These are phyloP conservation scores for Botryotinia narcissicola DNA, from an alignment of 2,329 filamentous ascomycete genomes.

Conservation along the genomic window DNA sequence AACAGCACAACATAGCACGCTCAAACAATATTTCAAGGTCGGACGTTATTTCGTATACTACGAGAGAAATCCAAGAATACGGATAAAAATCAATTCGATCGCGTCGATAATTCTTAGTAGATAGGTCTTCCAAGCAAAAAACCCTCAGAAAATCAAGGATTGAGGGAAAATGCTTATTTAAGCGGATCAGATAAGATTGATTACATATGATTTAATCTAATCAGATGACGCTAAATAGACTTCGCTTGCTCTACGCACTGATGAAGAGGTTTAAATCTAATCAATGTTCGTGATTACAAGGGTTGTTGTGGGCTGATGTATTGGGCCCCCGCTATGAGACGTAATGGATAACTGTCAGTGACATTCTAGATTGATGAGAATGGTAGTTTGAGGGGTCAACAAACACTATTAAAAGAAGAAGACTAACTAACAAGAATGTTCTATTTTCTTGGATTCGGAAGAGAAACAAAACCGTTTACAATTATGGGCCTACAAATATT, in stretches of 20 bases:
- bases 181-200: constrained; percentile 18
- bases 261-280: background rate
- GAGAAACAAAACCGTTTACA: no score
- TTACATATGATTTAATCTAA: constrained; percentile 6
- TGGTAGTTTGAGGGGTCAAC: background rate
- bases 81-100: background rate
- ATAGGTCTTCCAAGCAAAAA: background rate
- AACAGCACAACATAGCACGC: background rate
- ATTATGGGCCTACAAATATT: background rate
- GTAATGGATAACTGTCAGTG: background rate
- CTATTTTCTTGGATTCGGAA: background rate
- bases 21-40: constrained; percentile 4
- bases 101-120: background rate
- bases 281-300: background rate
- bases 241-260: constrained; percentile 1
- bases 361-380: background rate
- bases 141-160: background rate
- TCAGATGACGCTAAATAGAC: constrained; percentile 11
- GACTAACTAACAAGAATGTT: background rate
- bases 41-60: background rate
- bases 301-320: no score
- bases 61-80: background rate
- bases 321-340: background rate
- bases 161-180: background rate
- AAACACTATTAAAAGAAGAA: background rate